A percentile compares a stretch with the other conserved stretches of the same genome.
Conservation (phyloP, 805 yeast genomes). For the Sugiyamaella americana region DNA sequence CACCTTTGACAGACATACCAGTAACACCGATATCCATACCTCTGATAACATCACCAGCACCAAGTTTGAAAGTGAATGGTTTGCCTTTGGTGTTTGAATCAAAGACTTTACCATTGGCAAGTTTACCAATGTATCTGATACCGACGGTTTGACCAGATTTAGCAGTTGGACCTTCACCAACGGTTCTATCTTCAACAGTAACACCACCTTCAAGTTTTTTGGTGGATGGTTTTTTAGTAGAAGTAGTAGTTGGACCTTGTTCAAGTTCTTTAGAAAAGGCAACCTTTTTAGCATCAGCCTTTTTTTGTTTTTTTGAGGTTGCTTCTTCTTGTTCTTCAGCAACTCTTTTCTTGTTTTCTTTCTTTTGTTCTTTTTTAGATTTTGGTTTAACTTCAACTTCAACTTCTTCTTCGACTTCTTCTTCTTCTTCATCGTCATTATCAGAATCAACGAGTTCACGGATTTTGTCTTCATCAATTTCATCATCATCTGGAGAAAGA, state of each 20-base stretch:
- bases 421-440: conserved; percentile 56
- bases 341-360: conserved; percentile 35
- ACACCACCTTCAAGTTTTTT: conserved; percentile 91
- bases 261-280: conserved; percentile 87
- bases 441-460: conserved; percentile 53
- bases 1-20: conserved; percentile 98
- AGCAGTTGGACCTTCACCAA: conserved; percentile 83
- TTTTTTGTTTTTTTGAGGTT: conserved; percentile 30
- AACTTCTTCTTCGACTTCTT: conserved; percentile 34
- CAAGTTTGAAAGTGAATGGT: conserved; percentile 86
- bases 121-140: conserved; percentile 96
- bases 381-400: conserved; percentile 55
- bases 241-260: conserved; percentile 71
- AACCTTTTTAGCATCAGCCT: conserved; percentile 60
- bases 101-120: conserved; percentile 91
- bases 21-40: conserved; percentile 99
- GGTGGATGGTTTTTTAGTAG: conserved; percentile 37
- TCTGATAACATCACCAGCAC: conserved; percentile 97
- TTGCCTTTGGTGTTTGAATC: conserved; percentile 97
- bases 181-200: conserved; percentile 82
- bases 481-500: conserved; percentile 31
- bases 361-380: conserved; percentile 35
- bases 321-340: conserved; percentile 28
- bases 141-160: conserved; percentile 88
- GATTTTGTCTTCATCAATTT: conserved; percentile 22